Evolutionary conservation across 306 rosid species (phyloP).

Genomic region (Cicer cuneatum): DNA sequence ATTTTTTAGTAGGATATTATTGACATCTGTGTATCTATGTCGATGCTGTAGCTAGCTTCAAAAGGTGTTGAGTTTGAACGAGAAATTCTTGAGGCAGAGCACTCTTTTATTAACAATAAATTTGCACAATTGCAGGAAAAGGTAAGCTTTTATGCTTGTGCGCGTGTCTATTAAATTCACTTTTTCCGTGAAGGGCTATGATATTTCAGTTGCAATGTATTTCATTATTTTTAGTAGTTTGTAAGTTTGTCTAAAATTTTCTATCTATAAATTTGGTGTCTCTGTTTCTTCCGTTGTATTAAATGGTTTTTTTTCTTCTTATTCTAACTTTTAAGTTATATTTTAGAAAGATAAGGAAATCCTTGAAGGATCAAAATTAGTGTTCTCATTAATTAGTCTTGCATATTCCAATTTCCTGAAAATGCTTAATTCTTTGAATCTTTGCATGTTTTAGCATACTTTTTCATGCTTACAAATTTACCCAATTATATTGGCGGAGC

Average conservation of each 20-base stretch:
- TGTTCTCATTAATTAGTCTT: conserved; percentile 12
- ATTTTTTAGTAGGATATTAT: conserved; percentile 38
- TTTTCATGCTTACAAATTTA: conserved; percentile 23
- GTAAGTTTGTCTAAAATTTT: conserved; percentile 27
- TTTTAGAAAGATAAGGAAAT: conserved; percentile 35
- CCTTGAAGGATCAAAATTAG: neutral
- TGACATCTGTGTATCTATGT: conserved; percentile 41
- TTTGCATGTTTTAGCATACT: neutral
- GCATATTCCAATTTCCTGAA: conserved; percentile 27
- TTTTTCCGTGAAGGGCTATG: conserved; percentile 26
- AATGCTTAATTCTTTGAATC: neutral
- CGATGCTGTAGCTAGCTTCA: conserved; percentile 63
- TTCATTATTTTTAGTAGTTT: conserved; percentile 21
- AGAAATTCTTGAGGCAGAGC: conserved; percentile 87
- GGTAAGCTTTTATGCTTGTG: conserved; percentile 52
- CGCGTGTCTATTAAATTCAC: conserved; percentile 2
- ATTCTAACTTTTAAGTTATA: neutral
- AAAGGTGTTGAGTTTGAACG: conserved; percentile 81
- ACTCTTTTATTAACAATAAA: conserved; percentile 65
- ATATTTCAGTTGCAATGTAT: conserved; percentile 30
- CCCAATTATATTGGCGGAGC: neutral
- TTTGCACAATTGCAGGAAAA: conserved; percentile 67
- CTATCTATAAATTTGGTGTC: conserved; percentile 4
- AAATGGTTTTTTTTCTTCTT: conserved; percentile 12
- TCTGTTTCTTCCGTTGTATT: neutral